Percentiles rank a stretch among this genome's conserved stretches.
Conservation (phyloP, 192 early-diverging fungal genomes). For the Entophlyctis helioformis region DNA sequence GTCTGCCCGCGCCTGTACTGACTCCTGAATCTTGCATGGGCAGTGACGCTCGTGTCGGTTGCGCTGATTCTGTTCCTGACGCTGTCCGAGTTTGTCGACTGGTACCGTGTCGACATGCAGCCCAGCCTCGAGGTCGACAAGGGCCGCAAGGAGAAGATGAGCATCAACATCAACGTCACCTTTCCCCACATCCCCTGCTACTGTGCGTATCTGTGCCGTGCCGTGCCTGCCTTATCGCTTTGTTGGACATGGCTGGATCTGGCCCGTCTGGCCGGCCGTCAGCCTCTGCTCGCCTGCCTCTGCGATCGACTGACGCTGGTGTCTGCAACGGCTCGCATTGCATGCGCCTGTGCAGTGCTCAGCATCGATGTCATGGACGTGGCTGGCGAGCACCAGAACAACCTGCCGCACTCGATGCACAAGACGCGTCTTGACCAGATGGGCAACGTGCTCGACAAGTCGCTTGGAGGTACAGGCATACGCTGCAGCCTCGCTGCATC, state of each 20-base stretch:
- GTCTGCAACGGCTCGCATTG: not conserved
- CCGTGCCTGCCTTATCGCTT: too few species aligned
- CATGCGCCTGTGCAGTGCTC: slow-evolving; percentile 42
- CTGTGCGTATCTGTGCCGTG: slow-evolving; percentile 28
- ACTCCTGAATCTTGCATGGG: too few species aligned
- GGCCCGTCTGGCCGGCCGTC: too few species aligned
- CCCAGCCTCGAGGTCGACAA: slow-evolving; percentile 75
- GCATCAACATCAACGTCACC: slow-evolving; percentile 80
- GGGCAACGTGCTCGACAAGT: slow-evolving; percentile 53
- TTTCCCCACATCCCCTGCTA: slow-evolving; percentile 87
- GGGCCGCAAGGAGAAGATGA: slow-evolving; percentile 76
- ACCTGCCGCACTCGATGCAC: slow-evolving; percentile 62
- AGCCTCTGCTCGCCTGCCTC: too few species aligned
- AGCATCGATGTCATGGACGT: slow-evolving; percentile 94
- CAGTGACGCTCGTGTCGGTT: slow-evolving; percentile 65
- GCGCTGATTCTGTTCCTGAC: slow-evolving; percentile 66
- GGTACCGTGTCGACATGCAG: slow-evolving; percentile 48
- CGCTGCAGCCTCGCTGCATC: too few species aligned
- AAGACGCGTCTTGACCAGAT: slow-evolving; percentile 60
- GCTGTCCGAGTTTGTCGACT: slow-evolving; percentile 73
- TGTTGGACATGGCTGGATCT: too few species aligned
- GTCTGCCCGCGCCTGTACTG: too few species aligned
- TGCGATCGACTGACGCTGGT: too few species aligned
- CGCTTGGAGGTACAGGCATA: slow-evolving; percentile 51
- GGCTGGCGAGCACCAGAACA: slow-evolving; percentile 76